Evolutionary conservation across 345 rosid species (phyloP).

Genomic region (Leavenworthia alabamica): DNA sequence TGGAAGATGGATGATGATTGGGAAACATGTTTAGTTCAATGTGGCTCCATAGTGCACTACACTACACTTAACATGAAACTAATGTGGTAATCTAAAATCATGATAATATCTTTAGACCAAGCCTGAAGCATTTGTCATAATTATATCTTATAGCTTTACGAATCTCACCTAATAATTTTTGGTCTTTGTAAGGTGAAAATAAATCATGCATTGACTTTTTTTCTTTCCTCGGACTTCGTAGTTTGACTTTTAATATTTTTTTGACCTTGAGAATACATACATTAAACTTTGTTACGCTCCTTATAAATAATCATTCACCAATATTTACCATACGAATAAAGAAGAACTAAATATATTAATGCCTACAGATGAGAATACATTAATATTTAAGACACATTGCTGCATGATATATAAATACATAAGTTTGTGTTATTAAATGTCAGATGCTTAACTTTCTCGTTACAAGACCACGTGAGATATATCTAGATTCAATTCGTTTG

Average conservation of each 20-base stretch:
- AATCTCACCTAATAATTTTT: slow-evolving; percentile 12
- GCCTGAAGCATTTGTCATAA: slow-evolving; percentile 32
- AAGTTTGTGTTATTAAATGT: slow-evolving; percentile 9
- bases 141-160: slow-evolving; percentile 19
- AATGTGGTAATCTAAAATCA: slow-evolving; percentile 32
- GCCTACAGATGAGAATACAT: slow-evolving; percentile 9
- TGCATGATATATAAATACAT: slow-evolving; percentile 18
- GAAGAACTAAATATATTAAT: slow-evolving; percentile 16
- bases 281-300: too few species aligned
- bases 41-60: slow-evolving; percentile 32
- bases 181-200: too few species aligned
- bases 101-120: slow-evolving; percentile 31
- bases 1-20: slow-evolving; percentile 24
- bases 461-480: slow-evolving; percentile 29
- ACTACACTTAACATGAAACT: slow-evolving; percentile 25
- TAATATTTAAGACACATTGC: background rate
- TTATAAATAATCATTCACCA: slow-evolving; percentile 19
- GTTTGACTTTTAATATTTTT: too few species aligned
- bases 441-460: slow-evolving; percentile 25
- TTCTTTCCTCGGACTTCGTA: too few species aligned
- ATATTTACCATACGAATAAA: slow-evolving; percentile 1
- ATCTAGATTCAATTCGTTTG: slow-evolving; percentile 17
- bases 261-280: too few species aligned
- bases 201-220: too few species aligned
- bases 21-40: slow-evolving; percentile 28